A percentile compares a stretch with the other conserved stretches of the same genome.
These are phyloP conservation scores for Pseudopithomyces maydicus DNA, from an alignment of 2,329 filamentous ascomycete genomes.

Conservation along the genomic window DNA sequence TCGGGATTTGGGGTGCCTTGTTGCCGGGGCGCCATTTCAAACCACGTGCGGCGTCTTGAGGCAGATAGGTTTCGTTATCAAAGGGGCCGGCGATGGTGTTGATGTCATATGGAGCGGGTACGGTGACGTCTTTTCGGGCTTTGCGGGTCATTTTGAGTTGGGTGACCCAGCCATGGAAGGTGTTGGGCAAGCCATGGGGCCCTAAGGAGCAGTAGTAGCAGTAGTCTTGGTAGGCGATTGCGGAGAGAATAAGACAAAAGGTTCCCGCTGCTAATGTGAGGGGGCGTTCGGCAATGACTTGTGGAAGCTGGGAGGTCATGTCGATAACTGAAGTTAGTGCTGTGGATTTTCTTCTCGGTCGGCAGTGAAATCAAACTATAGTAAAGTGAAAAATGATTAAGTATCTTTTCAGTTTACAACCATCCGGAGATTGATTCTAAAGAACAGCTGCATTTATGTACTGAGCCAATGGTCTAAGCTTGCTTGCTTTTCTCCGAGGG, in stretches of 20 bases:
- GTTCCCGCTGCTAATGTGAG: background rate
- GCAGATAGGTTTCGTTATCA: background rate
- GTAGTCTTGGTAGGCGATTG: slow-evolving; percentile 5
- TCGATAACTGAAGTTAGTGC: background rate
- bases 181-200: slow-evolving; percentile 1
- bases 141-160: slow-evolving; percentile 4
- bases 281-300: background rate
- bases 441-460: background rate
- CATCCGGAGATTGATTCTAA: too few relatives aligned
- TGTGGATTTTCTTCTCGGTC: background rate
- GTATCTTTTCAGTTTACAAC: too few relatives aligned
- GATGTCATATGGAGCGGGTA: slow-evolving; percentile 3
- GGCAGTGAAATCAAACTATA: background rate
- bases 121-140: slow-evolving; percentile 4
- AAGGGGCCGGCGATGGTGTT: background rate
- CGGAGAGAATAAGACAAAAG: background rate
- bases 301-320: background rate
- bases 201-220: background rate
- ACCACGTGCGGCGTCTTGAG: background rate
- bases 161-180: slow-evolving; percentile 1
- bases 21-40: slow-evolving; percentile 6
- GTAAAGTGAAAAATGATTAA: background rate
- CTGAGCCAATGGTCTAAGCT: too few relatives aligned
- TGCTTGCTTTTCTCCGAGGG: background rate
- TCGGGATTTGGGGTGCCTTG: slow-evolving; percentile 4